Percentiles rank a stretch among this genome's conserved stretches.
Conservation (phyloP, 176 grass and related monocot species). For the Chrysopogon serrulatus region DNA sequence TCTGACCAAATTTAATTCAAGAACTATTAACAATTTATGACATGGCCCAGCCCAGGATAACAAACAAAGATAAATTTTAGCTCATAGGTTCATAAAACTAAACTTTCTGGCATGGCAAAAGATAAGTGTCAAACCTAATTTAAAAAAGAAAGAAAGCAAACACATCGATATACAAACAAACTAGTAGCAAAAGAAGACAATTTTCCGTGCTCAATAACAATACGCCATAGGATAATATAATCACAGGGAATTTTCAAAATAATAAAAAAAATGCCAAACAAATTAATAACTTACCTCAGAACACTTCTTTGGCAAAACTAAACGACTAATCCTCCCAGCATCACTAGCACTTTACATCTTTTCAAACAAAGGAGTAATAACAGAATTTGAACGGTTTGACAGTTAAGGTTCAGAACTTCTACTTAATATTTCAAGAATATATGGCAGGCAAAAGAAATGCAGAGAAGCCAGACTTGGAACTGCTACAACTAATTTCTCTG, state of each 20-base stretch:
- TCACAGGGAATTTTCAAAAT: conserved; percentile 12
- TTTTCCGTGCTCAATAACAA: not conserved
- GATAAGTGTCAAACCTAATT: conserved; percentile 17
- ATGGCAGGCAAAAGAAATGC: no score
- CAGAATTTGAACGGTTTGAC: conserved; percentile 65
- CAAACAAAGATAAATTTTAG: not conserved
- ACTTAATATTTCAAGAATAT: no score
- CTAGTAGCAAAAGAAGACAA: not conserved
- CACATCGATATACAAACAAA: not conserved
- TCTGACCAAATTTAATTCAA: not conserved
- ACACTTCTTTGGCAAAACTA: conserved; percentile 98
- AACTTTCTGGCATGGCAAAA: not conserved
- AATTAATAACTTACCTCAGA: conserved; percentile 60
- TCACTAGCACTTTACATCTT: conserved; percentile 98
- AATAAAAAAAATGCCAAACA: not conserved
- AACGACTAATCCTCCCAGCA: conserved; percentile 89
- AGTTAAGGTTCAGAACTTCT: no score
- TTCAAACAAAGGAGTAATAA: conserved; percentile 93
- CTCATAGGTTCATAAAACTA: not conserved
- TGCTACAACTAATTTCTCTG: no score
- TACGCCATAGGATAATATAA: no score
- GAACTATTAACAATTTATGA: not conserved
- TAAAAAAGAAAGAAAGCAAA: not conserved
- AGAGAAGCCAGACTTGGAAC: no score
- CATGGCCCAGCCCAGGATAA: not conserved